These are phyloP conservation scores for Leccinum ochraceum DNA, from an alignment of 768 basidiomycete genomes.

Conservation along the genomic window DNA sequence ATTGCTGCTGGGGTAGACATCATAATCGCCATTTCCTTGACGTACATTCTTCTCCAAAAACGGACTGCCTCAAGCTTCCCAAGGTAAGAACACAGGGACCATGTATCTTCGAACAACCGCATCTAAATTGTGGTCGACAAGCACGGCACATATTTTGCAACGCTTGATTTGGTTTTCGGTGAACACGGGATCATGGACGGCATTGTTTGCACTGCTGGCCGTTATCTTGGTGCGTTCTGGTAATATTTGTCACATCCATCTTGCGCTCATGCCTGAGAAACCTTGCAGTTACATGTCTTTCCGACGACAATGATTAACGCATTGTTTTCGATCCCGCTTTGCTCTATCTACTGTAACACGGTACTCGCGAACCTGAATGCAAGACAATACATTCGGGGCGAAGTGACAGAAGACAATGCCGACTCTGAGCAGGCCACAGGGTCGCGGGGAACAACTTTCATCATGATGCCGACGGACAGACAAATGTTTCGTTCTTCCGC, in stretches of 20 bases:
- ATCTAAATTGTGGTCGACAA: not conserved
- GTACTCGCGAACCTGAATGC: slow-evolving; percentile 20
- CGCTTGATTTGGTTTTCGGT: slow-evolving; percentile 14
- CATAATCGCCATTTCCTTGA: slow-evolving; percentile 6
- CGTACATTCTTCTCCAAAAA: slow-evolving; percentile 5
- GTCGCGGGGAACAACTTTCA: not conserved
- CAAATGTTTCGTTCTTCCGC: not conserved
- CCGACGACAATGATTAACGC: not conserved
- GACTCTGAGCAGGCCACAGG: not conserved
- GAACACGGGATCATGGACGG: slow-evolving; percentile 45
- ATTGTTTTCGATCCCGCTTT: slow-evolving; percentile 4
- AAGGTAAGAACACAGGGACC: not conserved
- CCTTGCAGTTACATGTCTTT: not conserved
- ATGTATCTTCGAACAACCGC: not conserved
- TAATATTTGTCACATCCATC: not conserved
- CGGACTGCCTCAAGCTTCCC: not conserved
- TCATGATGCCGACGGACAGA: not conserved
- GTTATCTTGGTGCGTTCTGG: slow-evolving; percentile 12
- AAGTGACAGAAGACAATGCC: not conserved
- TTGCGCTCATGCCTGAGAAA: not conserved
- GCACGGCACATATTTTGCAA: slow-evolving; percentile 11
- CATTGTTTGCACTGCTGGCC: slow-evolving; percentile 47
- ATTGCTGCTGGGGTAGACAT: slow-evolving; percentile 11
- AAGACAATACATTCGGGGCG: slow-evolving; percentile 9
- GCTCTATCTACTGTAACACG: slow-evolving; percentile 17